Conservation (phyloP, 1,284 basidiomycete genomes). For the Cryptococcus maquisensis region DNA sequence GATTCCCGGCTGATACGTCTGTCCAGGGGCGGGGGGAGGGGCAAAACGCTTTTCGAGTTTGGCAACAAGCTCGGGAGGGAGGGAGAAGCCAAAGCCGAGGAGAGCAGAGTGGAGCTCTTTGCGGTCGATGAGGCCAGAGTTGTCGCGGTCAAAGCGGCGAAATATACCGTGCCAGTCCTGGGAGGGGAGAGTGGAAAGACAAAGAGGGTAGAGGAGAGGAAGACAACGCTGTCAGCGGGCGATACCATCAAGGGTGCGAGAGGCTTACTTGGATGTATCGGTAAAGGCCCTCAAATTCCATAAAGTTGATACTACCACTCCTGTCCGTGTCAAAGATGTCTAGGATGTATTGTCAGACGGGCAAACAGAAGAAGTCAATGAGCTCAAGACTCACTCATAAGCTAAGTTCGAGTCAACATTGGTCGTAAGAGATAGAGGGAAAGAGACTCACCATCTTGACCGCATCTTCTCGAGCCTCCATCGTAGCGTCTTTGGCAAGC, state of each 20-base stretch:
- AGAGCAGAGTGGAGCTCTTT: slow-evolving; percentile 45
- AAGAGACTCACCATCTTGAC: slow-evolving; percentile 45
- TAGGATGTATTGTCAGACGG: slow-evolving; percentile 7
- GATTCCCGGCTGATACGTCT: slow-evolving; percentile 29
- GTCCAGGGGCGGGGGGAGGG: slow-evolving; percentile 35
- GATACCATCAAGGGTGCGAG: neutral
- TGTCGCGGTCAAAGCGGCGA: slow-evolving; percentile 46
- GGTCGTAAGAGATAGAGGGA: neutral
- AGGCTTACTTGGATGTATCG: slow-evolving; percentile 41
- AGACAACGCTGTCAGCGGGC: neutral
- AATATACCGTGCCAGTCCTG: slow-evolving; percentile 49
- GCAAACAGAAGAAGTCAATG: neutral
- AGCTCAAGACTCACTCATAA: slow-evolving; percentile 26
- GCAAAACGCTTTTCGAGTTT: slow-evolving; percentile 46
- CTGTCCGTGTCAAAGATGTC: slow-evolving; percentile 48
- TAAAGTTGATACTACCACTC: slow-evolving; percentile 45
- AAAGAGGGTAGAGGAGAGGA: no score
- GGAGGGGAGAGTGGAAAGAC: neutral
- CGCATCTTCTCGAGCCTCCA: slow-evolving; percentile 46
- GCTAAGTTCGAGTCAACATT: slow-evolving; percentile 8
- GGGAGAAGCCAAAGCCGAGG: slow-evolving; percentile 45
- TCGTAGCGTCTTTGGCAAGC: slow-evolving; percentile 42
- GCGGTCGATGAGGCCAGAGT: slow-evolving; percentile 44
- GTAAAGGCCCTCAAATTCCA: slow-evolving; percentile 48
- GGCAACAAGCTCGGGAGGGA: slow-evolving; percentile 41